Evolutionary conservation across 306 rosid species (phyloP).

Genomic region (Cucumis cinereus): DNA sequence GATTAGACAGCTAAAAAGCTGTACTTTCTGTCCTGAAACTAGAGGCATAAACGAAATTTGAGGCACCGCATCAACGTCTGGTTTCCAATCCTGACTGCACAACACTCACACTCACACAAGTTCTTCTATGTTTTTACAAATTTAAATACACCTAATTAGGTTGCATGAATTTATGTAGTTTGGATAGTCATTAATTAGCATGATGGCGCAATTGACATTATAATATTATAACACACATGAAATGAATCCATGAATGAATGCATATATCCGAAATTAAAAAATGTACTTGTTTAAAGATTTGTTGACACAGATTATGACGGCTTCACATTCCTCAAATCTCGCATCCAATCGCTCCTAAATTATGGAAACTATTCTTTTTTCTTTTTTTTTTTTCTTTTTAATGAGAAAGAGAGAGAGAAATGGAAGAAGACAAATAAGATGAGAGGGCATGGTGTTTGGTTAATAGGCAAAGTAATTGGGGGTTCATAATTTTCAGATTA

Average conservation of each 20-base stretch:
- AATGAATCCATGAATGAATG: not conserved
- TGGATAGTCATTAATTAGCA: not conserved
- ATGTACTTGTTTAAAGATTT: conserved; percentile 20
- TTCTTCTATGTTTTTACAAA: not conserved
- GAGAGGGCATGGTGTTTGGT: not conserved
- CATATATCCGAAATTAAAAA: conserved; percentile 8
- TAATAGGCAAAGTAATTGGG: not conserved
- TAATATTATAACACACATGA: not conserved
- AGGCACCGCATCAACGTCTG: not conserved
- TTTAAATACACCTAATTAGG: conserved; percentile 11
- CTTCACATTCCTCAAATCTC: conserved; percentile 61
- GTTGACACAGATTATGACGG: conserved; percentile 48
- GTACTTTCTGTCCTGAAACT: not conserved
- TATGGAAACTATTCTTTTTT: not conserved
- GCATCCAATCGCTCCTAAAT: conserved; percentile 73
- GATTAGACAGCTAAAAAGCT: not conserved
- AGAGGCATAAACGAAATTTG: not conserved
- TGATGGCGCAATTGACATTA: not conserved
- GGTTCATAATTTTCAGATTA: not conserved
- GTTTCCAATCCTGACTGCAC: not conserved
- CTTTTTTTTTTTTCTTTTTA: too few species aligned
- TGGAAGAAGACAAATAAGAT: not conserved
- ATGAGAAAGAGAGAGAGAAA: not conserved
- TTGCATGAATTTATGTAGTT: conserved; percentile 1
- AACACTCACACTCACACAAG: too few species aligned